Percentiles rank a stretch among this genome's conserved stretches.
Evolutionary conservation across 129 eudicot species (phyloP).

Genomic region (Flaveria trinervia): DNA sequence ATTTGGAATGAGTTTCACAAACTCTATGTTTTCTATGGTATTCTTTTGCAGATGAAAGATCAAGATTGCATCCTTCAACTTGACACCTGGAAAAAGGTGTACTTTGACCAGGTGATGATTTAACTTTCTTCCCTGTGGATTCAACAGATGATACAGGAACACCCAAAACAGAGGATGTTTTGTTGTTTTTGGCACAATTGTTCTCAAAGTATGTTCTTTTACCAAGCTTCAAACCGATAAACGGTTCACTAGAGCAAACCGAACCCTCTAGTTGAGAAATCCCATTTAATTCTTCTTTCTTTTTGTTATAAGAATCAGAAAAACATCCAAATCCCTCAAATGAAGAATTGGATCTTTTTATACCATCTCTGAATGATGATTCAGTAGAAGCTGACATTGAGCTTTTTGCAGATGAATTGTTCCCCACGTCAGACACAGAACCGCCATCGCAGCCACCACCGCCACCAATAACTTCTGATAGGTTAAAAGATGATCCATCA

Average conservation of each 20-base stretch:
- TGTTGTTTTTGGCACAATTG: constrained; percentile 38
- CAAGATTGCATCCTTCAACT: constrained; percentile 85
- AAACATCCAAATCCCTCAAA: constrained; percentile 45
- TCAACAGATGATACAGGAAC: constrained; percentile 42
- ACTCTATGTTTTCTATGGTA: constrained; percentile 81
- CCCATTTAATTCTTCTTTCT: constrained; percentile 28
- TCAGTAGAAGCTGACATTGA: constrained; percentile 81
- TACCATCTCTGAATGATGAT: constrained; percentile 53
- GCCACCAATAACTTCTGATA: constrained; percentile 49
- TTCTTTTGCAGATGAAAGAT: constrained; percentile 76
- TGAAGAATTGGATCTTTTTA: constrained; percentile 43
- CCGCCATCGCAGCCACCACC: constrained; percentile 23
- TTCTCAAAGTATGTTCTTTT: constrained; percentile 81
- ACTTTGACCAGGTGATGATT: constrained; percentile 41
- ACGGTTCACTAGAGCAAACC: constrained; percentile 66
- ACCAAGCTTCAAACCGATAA: constrained; percentile 76
- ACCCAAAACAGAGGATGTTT: constrained; percentile 36
- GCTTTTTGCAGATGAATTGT: constrained; percentile 72
- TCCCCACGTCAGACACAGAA: constrained; percentile 57
- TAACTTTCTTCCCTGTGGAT: constrained; percentile 57
- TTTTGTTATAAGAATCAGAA: constrained; percentile 39
- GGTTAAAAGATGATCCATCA: constrained; percentile 56
- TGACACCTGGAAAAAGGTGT: constrained; percentile 52
- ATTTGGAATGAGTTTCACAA: constrained; percentile 73
- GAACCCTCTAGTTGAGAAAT: constrained; percentile 37